Evolutionary conservation across 225 moss, liverwort and hornwort genomes (phyloP).

Genomic region (Bryum argenteum): DNA sequence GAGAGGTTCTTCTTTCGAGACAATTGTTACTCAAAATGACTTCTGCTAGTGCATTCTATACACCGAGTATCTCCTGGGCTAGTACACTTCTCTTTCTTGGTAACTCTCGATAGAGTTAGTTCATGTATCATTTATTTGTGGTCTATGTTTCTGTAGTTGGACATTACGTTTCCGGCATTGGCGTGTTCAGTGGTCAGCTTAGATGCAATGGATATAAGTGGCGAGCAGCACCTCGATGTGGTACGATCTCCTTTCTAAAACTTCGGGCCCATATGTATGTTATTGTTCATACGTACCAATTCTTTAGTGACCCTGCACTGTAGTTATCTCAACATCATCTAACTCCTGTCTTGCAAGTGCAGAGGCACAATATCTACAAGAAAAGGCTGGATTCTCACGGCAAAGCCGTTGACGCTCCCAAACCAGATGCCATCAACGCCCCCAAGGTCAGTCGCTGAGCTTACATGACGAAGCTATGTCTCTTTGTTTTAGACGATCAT

Average conservation of each 20-base stretch:
- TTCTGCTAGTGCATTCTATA: too few species aligned
- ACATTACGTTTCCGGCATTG: slow-evolving; percentile 94
- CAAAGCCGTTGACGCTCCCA: slow-evolving; percentile 74
- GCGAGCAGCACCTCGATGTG: slow-evolving; percentile 99
- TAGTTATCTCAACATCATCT: background rate
- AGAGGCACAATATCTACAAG: slow-evolving; percentile 96
- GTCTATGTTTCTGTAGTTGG: slow-evolving; percentile 69
- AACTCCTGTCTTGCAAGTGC: slow-evolving; percentile 29
- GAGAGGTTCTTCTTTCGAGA: background rate
- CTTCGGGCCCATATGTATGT: background rate
- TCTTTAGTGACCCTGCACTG: background rate
- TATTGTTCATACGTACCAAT: slow-evolving; percentile 1
- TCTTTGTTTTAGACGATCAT: slow-evolving; percentile 12
- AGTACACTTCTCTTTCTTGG: too few species aligned
- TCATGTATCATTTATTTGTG: slow-evolving; percentile 3
- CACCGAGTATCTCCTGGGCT: too few species aligned
- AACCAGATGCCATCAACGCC: slow-evolving; percentile 76
- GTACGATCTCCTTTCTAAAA: slow-evolving; percentile 42
- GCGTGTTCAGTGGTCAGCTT: slow-evolving; percentile 98
- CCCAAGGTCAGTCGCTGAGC: slow-evolving; percentile 63
- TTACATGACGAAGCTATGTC: too few species aligned
- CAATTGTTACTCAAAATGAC: background rate
- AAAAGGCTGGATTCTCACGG: slow-evolving; percentile 78
- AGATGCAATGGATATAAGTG: slow-evolving; percentile 99
- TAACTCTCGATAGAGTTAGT: too few species aligned